Evolutionary conservation across 169 alveolate genomes (phyloP).

Genomic region (Plasmodium ovale): DNA sequence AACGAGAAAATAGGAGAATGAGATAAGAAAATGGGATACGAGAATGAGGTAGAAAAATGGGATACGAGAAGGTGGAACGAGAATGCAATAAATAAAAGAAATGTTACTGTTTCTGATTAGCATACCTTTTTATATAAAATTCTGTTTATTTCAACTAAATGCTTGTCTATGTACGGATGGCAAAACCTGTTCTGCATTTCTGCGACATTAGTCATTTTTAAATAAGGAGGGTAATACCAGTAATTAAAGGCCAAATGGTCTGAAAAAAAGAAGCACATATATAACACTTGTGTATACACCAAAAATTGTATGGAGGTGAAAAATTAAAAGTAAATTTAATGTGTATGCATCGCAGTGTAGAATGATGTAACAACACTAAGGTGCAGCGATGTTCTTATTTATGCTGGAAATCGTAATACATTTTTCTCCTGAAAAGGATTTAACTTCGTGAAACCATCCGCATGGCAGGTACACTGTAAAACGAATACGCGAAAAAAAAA

Average conservation of each 20-base stretch:
- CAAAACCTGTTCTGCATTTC: conserved; percentile 52
- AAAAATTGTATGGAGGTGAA: not conserved
- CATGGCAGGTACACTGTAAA: conserved; percentile 74
- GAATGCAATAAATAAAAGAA: too few relatives aligned
- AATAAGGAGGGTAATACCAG: conserved; percentile 76
- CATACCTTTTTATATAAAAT: conserved; percentile 63
- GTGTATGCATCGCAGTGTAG: conserved; percentile 12
- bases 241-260: conserved; percentile 75
- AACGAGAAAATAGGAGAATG: not conserved
- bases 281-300: conserved; percentile 3
- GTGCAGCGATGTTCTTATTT: conserved; percentile 9
- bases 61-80: not conserved
- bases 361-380: too few relatives aligned
- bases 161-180: conserved; percentile 59
- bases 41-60: conserved; percentile 2
- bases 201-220: conserved; percentile 29
- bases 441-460: conserved; percentile 76
- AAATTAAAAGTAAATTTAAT: not conserved
- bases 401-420: conserved; percentile 22
- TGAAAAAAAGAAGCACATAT: conserved; percentile 17
- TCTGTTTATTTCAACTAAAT: conserved; percentile 61
- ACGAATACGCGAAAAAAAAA: not conserved
- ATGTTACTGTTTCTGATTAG: not conserved
- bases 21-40: not conserved
- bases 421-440: conserved; percentile 65